These are phyloP conservation scores for Penicillium canariense DNA, from an alignment of 495 filamentous ascomycete genomes.

Conservation along the genomic window DNA sequence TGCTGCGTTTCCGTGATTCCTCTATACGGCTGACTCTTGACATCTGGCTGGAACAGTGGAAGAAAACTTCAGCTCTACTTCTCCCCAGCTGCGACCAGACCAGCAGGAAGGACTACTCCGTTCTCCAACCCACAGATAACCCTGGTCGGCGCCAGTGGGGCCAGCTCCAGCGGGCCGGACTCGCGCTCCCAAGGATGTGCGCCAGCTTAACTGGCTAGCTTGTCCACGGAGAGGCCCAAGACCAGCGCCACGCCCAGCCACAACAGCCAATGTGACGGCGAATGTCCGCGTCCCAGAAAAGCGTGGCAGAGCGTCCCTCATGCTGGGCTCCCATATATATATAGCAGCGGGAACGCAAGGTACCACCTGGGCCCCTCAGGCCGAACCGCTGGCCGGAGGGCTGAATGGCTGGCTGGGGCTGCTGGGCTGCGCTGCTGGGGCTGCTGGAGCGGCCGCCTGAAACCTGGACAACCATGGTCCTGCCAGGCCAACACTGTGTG, in stretches of 20 bases:
- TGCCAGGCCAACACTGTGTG: background rate
- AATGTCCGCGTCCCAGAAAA: background rate
- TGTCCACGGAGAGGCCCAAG: background rate
- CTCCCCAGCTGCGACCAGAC: slow-evolving; percentile 1
- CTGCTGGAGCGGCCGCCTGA: no score
- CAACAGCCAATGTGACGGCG: background rate
- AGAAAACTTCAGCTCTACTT: background rate
- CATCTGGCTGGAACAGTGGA: no score
- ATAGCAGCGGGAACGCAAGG: no score
- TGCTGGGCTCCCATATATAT: no score
- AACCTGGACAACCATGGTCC: background rate
- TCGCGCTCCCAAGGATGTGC: background rate
- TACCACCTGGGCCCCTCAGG: no score
- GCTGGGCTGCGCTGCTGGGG: no score
- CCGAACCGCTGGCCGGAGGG: no score
- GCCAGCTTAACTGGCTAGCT: background rate
- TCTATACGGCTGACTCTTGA: background rate
- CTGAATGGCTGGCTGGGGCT: no score
- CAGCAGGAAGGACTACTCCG: background rate
- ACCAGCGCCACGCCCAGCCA: slow-evolving; percentile 10
- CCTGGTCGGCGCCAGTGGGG: slow-evolving; percentile 1
- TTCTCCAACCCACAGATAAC: background rate
- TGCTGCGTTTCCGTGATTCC: background rate
- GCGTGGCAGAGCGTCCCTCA: no score
- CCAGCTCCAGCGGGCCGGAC: slow-evolving; percentile 4